Evolutionary conservation across 2,329 filamentous ascomycete genomes (phyloP), one percentile per base, ranked within the genome.

Genomic region (Diplodia scrobiculata): DNA sequence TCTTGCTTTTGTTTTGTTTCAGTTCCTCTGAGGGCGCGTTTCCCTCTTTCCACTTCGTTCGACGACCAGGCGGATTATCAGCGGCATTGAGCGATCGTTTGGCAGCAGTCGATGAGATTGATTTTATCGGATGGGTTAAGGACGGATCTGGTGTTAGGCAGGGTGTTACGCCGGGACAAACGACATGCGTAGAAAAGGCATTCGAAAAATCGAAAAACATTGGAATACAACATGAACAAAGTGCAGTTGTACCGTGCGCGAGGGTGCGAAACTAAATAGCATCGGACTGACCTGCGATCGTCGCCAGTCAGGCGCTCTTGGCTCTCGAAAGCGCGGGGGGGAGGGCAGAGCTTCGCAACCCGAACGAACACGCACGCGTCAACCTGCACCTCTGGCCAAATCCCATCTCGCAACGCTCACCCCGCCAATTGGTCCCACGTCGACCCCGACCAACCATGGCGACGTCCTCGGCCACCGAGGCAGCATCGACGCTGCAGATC

Each of bases 381-480:
- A 71, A 45, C 41, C 51, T 71, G 25, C 2, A 47, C 64, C 17
- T 60, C 55, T 19, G 14, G 25, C 5, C 38, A 29, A 38, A 14
- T 41, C 10, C 54, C 13, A 17, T 17, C 45, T 48, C 38, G 71
- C 52, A 54, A 67, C 47, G 68, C 34, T 67, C 69, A 53, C 67
- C 69, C 63, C 85, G 89, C 19, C 82, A 84, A 51, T 86, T 88
- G 58, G 87, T 48, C 86, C 88, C 58, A 87, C 36, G 25, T 79
- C 14, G 79, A 82, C 34, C 34, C 34, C 34, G 34, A 36, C 10
- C 34, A 10, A 36, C 34, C 19, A 91, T 73, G 82, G 83, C 75
- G 91, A 50, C 81, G 81, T 62, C 79, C 29, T 1, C 29, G 82
- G 10, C 82, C 83, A 52, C 80, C 90, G 68, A 25, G 74, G 84